Evolutionary conservation across 805 yeast genomes (phyloP).

Genomic region (Suhomyces sp.): DNA sequence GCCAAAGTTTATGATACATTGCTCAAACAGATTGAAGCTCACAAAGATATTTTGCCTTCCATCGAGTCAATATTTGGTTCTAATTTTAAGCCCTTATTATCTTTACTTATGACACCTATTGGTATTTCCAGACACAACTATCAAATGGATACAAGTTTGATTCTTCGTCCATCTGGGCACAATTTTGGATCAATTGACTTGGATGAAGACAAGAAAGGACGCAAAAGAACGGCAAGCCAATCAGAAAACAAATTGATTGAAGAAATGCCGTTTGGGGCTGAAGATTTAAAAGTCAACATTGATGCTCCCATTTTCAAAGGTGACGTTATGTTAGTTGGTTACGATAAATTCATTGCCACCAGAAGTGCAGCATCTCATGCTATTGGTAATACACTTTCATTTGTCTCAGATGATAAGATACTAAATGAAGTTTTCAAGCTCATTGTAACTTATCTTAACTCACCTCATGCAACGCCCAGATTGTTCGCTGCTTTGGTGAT

Average conservation of each 20-base stretch:
- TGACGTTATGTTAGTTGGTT: constrained; percentile 82
- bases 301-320: constrained; percentile 92
- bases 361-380: constrained; percentile 75
- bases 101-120: constrained; percentile 85
- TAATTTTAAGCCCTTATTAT: constrained; percentile 59
- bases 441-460: constrained; percentile 44
- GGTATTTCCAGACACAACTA: constrained; percentile 90
- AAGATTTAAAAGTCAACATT: constrained; percentile 70
- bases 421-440: constrained; percentile 36
- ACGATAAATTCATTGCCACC: constrained; percentile 68
- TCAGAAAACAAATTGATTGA: constrained; percentile 9
- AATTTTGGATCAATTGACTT: constrained; percentile 23
- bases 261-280: constrained; percentile 47
- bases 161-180: constrained; percentile 78
- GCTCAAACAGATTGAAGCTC: constrained; percentile 42
- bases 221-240: constrained; percentile 42
- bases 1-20: constrained; percentile 56
- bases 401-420: constrained; percentile 39
- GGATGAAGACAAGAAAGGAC: constrained; percentile 37
- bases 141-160: constrained; percentile 70
- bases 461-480: constrained; percentile 79
- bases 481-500: constrained; percentile 65
- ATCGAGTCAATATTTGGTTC: constrained; percentile 53
- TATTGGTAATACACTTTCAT: constrained; percentile 62
- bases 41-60: constrained; percentile 28